Evolutionary conservation across 192 early-diverging fungal species (phyloP).

Genomic region (Backusella mclennaniae): DNA sequence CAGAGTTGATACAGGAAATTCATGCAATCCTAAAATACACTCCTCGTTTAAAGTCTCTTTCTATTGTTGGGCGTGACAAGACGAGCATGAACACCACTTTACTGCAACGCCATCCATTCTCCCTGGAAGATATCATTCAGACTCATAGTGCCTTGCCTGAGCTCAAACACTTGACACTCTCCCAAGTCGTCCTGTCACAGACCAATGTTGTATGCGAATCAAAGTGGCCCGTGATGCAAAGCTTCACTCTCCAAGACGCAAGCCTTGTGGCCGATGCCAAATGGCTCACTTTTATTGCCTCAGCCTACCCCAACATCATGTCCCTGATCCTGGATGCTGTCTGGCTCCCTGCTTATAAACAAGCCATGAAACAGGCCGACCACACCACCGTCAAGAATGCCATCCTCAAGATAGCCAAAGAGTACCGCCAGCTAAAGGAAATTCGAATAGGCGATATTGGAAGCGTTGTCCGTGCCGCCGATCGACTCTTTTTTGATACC

Average conservation of each 20-base stretch:
- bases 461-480: background rate
- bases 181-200: background rate
- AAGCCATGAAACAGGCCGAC: background rate
- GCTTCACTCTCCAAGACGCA: background rate
- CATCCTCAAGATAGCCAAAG: background rate
- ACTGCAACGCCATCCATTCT: background rate
- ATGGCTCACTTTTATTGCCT: background rate
- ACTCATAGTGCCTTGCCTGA: background rate
- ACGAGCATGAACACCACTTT: background rate
- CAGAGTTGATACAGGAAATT: background rate
- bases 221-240: background rate
- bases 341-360: background rate
- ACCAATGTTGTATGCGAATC: background rate
- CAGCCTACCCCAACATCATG: background rate
- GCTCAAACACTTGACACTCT: background rate
- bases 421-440: background rate
- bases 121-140: background rate
- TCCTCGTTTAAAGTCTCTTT: background rate
- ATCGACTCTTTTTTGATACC: background rate
- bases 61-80: background rate
- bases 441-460: background rate
- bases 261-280: background rate
- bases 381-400: background rate
- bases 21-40: background rate
- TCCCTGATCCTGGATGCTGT: background rate